Conservation (phyloP, 164 flowering plant genomes). For the Umbellularia californica region DNA sequence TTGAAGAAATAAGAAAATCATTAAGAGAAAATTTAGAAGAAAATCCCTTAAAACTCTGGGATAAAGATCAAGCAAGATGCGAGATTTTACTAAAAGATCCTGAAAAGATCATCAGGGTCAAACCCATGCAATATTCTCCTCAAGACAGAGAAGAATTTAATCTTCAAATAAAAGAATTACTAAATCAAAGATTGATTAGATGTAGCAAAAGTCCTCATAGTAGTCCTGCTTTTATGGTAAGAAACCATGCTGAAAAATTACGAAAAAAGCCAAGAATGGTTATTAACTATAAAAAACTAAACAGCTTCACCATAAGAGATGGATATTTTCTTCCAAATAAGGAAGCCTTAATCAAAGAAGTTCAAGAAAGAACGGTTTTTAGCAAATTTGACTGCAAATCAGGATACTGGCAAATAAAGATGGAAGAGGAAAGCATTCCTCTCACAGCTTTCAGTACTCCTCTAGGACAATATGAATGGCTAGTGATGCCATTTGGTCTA, state of each 20-base stretch:
- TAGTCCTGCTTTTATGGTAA: background rate
- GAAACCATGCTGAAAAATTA: background rate
- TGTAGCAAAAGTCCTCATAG: background rate
- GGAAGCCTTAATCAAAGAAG: background rate
- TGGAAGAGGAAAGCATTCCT: too few relatives aligned
- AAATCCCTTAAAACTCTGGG: too few relatives aligned
- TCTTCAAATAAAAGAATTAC: background rate
- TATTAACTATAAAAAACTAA: background rate
- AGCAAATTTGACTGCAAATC: background rate
- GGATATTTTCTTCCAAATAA: background rate
- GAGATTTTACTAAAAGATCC: background rate
- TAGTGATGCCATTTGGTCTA: background rate
- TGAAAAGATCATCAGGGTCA: background rate
- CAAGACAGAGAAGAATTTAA: background rate
- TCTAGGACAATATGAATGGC: background rate
- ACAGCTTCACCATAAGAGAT: background rate
- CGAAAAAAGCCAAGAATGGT: conserved; percentile 7
- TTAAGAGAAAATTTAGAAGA: accelerated
- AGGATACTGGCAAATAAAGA: background rate
- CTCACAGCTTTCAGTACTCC: too few relatives aligned
- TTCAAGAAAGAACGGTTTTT: background rate
- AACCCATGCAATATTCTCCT: background rate
- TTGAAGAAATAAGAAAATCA: too few relatives aligned
- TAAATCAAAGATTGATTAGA: background rate
- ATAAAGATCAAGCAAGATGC: too few relatives aligned